Conservation (phyloP, 1,284 basidiomycete species). For the Schizophyllum commune region DNA sequence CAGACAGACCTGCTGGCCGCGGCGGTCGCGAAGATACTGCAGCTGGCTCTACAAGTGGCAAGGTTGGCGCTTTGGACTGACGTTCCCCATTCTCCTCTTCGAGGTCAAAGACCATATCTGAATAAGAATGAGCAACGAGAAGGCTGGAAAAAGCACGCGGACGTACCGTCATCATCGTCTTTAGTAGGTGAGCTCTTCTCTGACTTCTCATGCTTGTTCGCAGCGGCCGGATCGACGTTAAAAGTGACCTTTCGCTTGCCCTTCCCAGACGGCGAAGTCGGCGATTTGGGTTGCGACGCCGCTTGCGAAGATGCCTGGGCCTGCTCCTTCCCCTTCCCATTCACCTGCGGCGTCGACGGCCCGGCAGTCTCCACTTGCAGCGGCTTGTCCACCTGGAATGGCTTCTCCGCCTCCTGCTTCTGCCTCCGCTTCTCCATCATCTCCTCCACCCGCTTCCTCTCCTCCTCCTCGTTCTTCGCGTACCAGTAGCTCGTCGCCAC, state of each 20-base stretch:
- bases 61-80: constrained; percentile 21
- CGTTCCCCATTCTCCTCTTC: constrained; percentile 40
- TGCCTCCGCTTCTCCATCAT: neutral
- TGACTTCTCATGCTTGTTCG: neutral
- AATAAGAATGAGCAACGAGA: constrained; percentile 7
- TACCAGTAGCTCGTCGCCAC: constrained; percentile 62
- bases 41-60: constrained; percentile 41
- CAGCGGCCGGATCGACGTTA: neutral
- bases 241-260: neutral
- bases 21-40: constrained; percentile 22
- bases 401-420: neutral
- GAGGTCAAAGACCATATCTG: constrained; percentile 64
- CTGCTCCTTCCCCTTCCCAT: neutral
- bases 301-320: neutral
- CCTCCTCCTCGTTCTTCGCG: constrained; percentile 31
- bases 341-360: neutral
- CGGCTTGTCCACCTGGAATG: neutral
- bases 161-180: constrained; percentile 30
- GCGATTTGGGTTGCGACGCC: neutral
- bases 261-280: neutral
- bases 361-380: neutral
- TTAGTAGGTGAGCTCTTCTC: neutral
- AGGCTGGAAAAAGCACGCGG: constrained; percentile 1
- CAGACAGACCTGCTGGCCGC: constrained; percentile 20
- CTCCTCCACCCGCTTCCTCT: neutral